A percentile compares a stretch with the other conserved stretches of the same genome.
These are phyloP conservation scores for Alternaria alternata DNA, from an alignment of 2,329 filamentous ascomycete genomes.

Conservation along the genomic window DNA sequence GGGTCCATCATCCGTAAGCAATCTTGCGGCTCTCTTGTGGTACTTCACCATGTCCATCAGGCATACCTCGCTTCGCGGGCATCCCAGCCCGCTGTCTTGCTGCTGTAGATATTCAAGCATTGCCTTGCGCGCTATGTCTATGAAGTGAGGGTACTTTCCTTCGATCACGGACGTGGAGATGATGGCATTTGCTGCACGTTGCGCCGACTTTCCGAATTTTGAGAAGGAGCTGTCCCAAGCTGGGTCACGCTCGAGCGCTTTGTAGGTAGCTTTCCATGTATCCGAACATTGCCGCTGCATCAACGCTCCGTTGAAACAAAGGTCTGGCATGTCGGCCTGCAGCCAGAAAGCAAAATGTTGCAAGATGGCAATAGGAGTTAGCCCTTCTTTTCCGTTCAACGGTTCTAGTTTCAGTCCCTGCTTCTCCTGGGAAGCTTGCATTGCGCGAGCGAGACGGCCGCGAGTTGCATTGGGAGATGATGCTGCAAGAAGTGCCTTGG, in stretches of 20 bases:
- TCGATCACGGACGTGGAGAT: background rate
- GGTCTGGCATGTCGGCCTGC: slow-evolving; percentile 11
- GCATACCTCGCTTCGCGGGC: background rate
- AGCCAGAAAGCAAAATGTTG: slow-evolving; percentile 12
- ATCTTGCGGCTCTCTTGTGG: background rate
- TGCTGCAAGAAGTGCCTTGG: background rate
- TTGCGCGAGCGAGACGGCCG: slow-evolving; percentile 4
- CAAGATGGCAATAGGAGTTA: slow-evolving; percentile 4
- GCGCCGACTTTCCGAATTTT: background rate
- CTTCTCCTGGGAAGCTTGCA: background rate
- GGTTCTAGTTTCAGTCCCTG: background rate
- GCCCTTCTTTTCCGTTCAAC: background rate
- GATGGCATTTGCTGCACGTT: background rate
- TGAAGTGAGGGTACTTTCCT: background rate
- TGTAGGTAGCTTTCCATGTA: slow-evolving; percentile 4
- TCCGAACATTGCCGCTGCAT: slow-evolving; percentile 2
- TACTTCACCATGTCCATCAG: background rate
- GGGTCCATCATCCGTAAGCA: background rate
- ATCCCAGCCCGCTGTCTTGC: background rate
- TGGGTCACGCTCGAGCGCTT: background rate
- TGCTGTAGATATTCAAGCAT: background rate
- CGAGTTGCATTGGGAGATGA: background rate
- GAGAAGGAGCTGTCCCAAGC: background rate
- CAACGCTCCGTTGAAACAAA: slow-evolving; percentile 6
- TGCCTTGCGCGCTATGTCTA: background rate